Percentiles rank a stretch among this genome's conserved stretches.
Evolutionary conservation across 169 alveolate species (phyloP).

Genomic region (Plasmodium relictum): DNA sequence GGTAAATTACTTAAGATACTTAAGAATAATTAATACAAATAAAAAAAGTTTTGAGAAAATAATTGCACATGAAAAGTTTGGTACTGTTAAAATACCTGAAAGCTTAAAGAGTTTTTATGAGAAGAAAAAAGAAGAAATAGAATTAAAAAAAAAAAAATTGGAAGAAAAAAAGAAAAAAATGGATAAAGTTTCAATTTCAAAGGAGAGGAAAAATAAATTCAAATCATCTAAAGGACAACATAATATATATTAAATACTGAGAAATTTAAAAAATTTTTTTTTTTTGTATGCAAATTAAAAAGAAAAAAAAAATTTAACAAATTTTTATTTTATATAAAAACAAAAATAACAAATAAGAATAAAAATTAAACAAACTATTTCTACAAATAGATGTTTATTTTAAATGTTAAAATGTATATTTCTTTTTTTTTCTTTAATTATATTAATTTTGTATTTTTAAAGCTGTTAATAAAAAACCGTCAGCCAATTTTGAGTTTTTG

Average conservation of each 20-base stretch:
- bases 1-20: neutral
- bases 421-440: neutral
- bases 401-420: too few species aligned
- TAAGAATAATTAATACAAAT: neutral
- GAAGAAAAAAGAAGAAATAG: conserved; percentile 70
- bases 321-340: too few species aligned
- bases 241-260: conserved; percentile 30
- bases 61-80: conserved; percentile 2
- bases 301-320: neutral
- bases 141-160: conserved; percentile 43
- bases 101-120: conserved; percentile 57
- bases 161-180: conserved; percentile 68
- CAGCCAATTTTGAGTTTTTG: conserved; percentile 53
- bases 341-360: neutral
- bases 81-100: conserved; percentile 56
- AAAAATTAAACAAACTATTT: neutral
- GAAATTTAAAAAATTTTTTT: neutral
- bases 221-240: conserved; percentile 76
- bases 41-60: neutral
- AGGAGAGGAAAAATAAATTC: conserved; percentile 64
- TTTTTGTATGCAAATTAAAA: neutral
- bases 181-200: conserved; percentile 56
- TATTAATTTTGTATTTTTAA: conserved; percentile 25
- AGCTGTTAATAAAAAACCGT: conserved; percentile 64
- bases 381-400: neutral